These are phyloP conservation scores for Leishmania major DNA, from an alignment of 208 protist species.

Conservation along the genomic window DNA sequence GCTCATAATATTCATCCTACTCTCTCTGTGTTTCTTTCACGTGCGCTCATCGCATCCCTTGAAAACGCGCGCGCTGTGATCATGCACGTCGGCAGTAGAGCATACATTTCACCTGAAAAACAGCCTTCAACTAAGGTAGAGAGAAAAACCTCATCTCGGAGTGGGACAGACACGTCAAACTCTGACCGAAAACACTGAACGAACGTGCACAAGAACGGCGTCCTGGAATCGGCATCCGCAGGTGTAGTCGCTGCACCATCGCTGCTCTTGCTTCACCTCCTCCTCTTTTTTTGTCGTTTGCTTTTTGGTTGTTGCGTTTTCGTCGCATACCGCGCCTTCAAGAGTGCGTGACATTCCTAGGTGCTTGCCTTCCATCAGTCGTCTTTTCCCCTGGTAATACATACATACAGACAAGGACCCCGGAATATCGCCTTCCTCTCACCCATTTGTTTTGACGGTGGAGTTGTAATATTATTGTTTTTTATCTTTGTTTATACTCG, in stretches of 20 bases:
- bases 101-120: background rate
- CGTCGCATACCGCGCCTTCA: background rate
- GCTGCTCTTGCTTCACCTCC: background rate
- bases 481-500: background rate
- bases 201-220: background rate
- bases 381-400: background rate
- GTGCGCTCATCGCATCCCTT: background rate
- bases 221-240: background rate
- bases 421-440: too few species aligned
- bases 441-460: background rate
- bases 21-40: background rate
- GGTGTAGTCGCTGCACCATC: background rate
- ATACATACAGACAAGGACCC: background rate
- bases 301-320: background rate
- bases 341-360: background rate
- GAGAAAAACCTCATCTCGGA: background rate
- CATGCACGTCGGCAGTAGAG: background rate
- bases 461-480: background rate
- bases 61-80: background rate
- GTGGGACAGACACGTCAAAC: background rate
- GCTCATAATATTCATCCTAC: background rate
- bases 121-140: background rate
- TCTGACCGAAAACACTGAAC: background rate
- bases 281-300: background rate
- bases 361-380: background rate